Evolutionary conservation across 2,329 filamentous ascomycete species (phyloP), one percentile per base, ranked within the genome.

Genomic region (Onygena corvina): DNA sequence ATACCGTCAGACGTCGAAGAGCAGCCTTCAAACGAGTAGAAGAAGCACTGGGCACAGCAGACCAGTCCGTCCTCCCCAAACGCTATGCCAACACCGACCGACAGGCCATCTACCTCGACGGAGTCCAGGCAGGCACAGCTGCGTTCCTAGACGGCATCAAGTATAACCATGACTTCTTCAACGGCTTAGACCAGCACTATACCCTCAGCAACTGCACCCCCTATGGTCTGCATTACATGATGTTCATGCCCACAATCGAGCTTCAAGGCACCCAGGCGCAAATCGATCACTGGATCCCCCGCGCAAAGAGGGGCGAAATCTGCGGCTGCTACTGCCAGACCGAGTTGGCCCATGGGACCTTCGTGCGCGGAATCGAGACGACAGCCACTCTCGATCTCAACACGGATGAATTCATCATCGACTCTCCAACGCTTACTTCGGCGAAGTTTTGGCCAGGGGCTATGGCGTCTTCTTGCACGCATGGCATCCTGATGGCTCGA

Each of bases 361-460:
- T 58, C 49, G 60, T 63, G 9, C 50, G 55, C 21, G 61, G 60
- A 11, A 57, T 64, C 21, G 59, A 63, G 52, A 64, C 61, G 2
- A 61, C 59, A 6, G 60, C 61, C 1, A 62, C 58, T 4, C 59
- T 63, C 31, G 57, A 63, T 50, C 42, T 33, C 8, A 51, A 51
- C 18, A 59, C 49, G 1, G 60, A 63, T 46, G 56, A 62, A 34
- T 61, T 64, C 46, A 49, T 63, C 35, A 54, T 63, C 23, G 54
- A 61, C 35, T 56, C 60, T 11, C 61, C 61, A 2, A 59, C 53
- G 11, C 42, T 60, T 3, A 56, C 54, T 12, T 56, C 57, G 12
- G 58, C 58, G 1, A 64, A 63, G 42, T 64, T 58, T 44, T 63
- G 61, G 61, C 59, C 60, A 7, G 61, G 61, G 38, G 57, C 56